These are phyloP conservation scores for Cairneyella variabilis DNA, from an alignment of 495 filamentous ascomycete species.

Conservation along the genomic window DNA sequence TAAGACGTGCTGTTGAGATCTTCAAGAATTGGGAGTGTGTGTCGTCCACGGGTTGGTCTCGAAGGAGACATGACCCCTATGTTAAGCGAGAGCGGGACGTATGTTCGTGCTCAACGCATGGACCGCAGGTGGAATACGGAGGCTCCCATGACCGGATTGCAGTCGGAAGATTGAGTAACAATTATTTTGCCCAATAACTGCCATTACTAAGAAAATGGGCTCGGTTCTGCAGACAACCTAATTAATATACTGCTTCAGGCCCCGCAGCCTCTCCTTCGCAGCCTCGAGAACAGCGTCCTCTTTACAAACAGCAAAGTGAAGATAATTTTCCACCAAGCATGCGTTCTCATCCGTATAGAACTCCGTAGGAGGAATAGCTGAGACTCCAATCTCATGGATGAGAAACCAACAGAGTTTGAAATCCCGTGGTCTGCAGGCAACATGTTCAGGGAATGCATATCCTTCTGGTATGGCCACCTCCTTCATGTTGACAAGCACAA, in stretches of 20 bases:
- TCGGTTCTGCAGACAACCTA: too few species aligned
- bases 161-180: too few species aligned
- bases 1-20: too few species aligned
- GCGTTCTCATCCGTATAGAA: constrained; percentile 87
- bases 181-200: too few species aligned
- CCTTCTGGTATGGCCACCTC: constrained; percentile 76
- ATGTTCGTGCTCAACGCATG: too few species aligned
- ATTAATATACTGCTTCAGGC: constrained; percentile 83
- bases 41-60: too few species aligned
- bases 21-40: too few species aligned
- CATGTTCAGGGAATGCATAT: constrained; percentile 86
- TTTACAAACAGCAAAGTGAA: constrained; percentile 97
- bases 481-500: constrained; percentile 86
- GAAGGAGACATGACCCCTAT: too few species aligned
- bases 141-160: too few species aligned
- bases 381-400: constrained; percentile 93
- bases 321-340: constrained; percentile 83
- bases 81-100: too few species aligned
- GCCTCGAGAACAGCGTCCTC: constrained; percentile 82
- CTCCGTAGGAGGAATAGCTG: constrained; percentile 93
- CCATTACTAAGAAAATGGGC: too few species aligned
- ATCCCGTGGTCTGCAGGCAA: constrained; percentile 78
- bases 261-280: constrained; percentile 84
- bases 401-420: constrained; percentile 95
- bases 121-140: too few species aligned